phyloP scores from a whole-genome alignment of 2,329 filamentous ascomycete genomes.

The Talaromyces islandicus region DNA sequence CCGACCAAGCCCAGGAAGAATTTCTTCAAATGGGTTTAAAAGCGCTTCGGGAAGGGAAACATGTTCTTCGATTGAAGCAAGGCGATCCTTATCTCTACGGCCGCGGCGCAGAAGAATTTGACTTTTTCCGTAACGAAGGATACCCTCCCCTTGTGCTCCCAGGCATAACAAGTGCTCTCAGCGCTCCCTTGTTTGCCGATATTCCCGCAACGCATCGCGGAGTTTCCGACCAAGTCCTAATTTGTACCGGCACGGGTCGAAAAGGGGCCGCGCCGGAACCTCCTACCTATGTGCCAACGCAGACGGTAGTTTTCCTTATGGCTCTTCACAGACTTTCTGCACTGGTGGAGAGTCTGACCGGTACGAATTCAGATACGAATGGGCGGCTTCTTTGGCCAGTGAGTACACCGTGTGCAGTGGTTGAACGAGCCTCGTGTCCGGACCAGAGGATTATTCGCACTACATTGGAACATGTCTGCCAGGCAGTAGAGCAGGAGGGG shows the following conservation, averaged over 20 bases:
- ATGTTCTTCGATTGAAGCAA: slow-evolving; percentile 86
- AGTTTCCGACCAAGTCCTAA: slow-evolving; percentile 83
- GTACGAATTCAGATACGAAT: slow-evolving; percentile 1
- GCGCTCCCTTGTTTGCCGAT: slow-evolving; percentile 78
- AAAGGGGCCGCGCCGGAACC: slow-evolving; percentile 79
- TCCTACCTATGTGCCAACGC: slow-evolving; percentile 66
- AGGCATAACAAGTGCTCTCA: slow-evolving; percentile 82
- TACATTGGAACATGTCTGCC: slow-evolving; percentile 69
- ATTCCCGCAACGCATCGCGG: slow-evolving; percentile 86
- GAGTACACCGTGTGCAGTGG: slow-evolving; percentile 80
- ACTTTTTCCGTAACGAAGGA: slow-evolving; percentile 70
- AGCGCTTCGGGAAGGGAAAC: slow-evolving; percentile 63
- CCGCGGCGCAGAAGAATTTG: slow-evolving; percentile 85
- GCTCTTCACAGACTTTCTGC: slow-evolving; percentile 76
- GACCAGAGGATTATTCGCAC: slow-evolving; percentile 91
- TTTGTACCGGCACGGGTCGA: slow-evolving; percentile 94
- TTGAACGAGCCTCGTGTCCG: slow-evolving; percentile 88
- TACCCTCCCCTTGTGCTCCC: slow-evolving; percentile 70
- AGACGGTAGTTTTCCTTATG: slow-evolving; percentile 94
- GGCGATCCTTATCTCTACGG: slow-evolving; percentile 97
- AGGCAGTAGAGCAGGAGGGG: slow-evolving; percentile 82
- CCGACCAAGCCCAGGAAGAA: slow-evolving; percentile 87
- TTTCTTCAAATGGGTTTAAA: slow-evolving; percentile 71
- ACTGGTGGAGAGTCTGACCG: slow-evolving; percentile 64
- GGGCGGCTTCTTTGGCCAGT: slow-evolving; percentile 54